Evolutionary conservation across 352 stramenopile genomes (phyloP).

Genomic region (Elongisporangium undulatum): DNA sequence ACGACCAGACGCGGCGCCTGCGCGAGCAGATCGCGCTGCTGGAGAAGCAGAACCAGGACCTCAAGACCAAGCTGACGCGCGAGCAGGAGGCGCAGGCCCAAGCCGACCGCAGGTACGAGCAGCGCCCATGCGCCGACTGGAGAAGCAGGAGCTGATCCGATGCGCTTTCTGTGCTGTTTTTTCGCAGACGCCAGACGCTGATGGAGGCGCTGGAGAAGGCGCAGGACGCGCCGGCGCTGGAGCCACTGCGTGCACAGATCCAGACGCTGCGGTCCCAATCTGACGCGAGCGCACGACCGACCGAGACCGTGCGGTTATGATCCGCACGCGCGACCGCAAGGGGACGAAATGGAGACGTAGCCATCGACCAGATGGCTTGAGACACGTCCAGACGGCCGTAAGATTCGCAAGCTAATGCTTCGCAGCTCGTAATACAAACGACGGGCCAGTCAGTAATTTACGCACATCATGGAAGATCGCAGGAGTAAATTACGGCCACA

Average conservation of each 20-base stretch:
- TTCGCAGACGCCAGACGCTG: constrained; percentile 26
- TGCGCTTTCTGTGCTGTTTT: not conserved
- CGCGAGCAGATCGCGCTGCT: constrained; percentile 10
- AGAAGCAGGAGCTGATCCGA: no score
- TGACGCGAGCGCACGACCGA: constrained; percentile 16
- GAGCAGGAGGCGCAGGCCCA: constrained; percentile 13
- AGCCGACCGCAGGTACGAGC: constrained; percentile 13
- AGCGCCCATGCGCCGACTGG: not conserved
- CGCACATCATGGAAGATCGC: no score
- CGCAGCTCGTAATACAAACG: no score
- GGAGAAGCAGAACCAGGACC: constrained; percentile 13
- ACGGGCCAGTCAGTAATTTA: no score
- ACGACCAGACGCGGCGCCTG: constrained; percentile 15
- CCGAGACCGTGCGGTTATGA: no score
- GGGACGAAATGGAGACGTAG: no score
- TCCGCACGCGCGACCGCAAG: no score
- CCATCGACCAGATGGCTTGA: no score
- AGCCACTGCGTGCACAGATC: constrained; percentile 17
- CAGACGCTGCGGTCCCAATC: no score
- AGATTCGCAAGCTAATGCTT: no score
- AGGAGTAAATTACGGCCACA: no score
- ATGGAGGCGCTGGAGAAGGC: constrained; percentile 18
- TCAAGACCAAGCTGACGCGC: constrained; percentile 4
- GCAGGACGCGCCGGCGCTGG: constrained; percentile 14
- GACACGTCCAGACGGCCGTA: no score